Percentiles rank a stretch among this genome's conserved stretches.
These are phyloP conservation scores for Colletotrichum sublineola DNA, from an alignment of 2,329 filamentous ascomycete species.

Conservation along the genomic window DNA sequence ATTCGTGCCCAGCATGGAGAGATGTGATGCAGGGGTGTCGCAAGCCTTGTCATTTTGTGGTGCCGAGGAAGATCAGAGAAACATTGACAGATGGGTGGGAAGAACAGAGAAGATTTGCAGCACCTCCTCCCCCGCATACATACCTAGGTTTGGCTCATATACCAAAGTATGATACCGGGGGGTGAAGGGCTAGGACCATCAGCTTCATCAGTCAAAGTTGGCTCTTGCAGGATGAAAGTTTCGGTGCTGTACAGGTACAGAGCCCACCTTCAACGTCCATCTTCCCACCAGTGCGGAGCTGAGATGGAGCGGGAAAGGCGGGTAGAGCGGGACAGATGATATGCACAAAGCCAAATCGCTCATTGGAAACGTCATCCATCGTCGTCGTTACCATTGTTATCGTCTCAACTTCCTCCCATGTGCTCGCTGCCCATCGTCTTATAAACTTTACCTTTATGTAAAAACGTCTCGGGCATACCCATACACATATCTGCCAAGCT, in stretches of 20 bases:
- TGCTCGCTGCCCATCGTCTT: neutral
- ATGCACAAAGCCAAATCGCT: constrained; percentile 24
- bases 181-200: constrained; percentile 22
- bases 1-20: neutral
- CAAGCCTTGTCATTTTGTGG: constrained; percentile 20
- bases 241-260: neutral
- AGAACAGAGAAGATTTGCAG: neutral
- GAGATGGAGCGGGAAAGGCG: constrained; percentile 21
- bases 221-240: constrained; percentile 22
- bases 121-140: constrained; percentile 27
- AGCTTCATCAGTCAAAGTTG: constrained; percentile 31
- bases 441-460: constrained; percentile 5
- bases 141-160: constrained; percentile 23
- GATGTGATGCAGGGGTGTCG: constrained; percentile 15
- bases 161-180: constrained; percentile 6
- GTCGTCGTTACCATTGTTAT: constrained; percentile 1
- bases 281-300: constrained; percentile 13
- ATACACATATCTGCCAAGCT: neutral
- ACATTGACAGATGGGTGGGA: constrained; percentile 10
- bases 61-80: constrained; percentile 5
- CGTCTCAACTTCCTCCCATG: constrained; percentile 18
- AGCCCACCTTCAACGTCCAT: neutral
- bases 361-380: constrained; percentile 15
- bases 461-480: constrained; percentile 4
- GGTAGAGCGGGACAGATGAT: constrained; percentile 28